A percentile compares a stretch with the other conserved stretches of the same genome.
Evolutionary conservation across 371 early-diverging fungal genomes (phyloP).

Genomic region (Mortierella sp.): DNA sequence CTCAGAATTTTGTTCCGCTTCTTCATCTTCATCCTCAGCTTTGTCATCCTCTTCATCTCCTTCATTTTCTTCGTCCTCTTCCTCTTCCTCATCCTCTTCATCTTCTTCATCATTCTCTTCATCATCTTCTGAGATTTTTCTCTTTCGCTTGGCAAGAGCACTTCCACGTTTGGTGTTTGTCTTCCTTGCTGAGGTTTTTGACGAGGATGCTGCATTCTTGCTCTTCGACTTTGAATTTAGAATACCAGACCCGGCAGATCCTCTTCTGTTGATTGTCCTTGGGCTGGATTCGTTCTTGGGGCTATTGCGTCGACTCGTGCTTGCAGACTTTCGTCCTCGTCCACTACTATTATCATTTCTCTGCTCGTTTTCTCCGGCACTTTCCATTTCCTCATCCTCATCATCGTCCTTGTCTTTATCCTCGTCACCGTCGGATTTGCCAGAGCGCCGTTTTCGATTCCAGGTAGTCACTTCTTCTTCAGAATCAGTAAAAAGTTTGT

Average conservation of each 20-base stretch:
- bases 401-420: constrained; percentile 3
- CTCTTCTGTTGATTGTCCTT: constrained; percentile 5
- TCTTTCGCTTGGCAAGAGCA: constrained; percentile 14
- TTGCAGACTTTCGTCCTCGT: constrained; percentile 30
- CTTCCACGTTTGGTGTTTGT: constrained; percentile 11
- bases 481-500: too few species aligned
- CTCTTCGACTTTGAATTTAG: constrained; percentile 25
- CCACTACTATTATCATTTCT: constrained; percentile 19
- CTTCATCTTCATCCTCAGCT: constrained; percentile 26
- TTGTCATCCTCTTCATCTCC: constrained; percentile 25
- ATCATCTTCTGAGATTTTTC: constrained; percentile 35
- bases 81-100: constrained; percentile 24
- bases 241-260: constrained; percentile 9
- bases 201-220: constrained; percentile 1
- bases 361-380: constrained; percentile 28
- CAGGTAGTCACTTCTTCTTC: too few species aligned
- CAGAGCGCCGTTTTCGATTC: too few species aligned
- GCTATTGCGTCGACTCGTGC: constrained; percentile 45
- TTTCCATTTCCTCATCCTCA: constrained; percentile 19
- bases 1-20: constrained; percentile 20
- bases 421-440: too few species aligned
- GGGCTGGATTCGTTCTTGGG: constrained; percentile 32
- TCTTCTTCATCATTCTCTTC: constrained; percentile 42
- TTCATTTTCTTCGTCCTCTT: constrained; percentile 30
- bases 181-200: constrained; percentile 11